Evolutionary conservation across 148 eudicot genomes (phyloP), one percentile per base, ranked within the genome.

Genomic region (Gaultheria prostrata): DNA sequence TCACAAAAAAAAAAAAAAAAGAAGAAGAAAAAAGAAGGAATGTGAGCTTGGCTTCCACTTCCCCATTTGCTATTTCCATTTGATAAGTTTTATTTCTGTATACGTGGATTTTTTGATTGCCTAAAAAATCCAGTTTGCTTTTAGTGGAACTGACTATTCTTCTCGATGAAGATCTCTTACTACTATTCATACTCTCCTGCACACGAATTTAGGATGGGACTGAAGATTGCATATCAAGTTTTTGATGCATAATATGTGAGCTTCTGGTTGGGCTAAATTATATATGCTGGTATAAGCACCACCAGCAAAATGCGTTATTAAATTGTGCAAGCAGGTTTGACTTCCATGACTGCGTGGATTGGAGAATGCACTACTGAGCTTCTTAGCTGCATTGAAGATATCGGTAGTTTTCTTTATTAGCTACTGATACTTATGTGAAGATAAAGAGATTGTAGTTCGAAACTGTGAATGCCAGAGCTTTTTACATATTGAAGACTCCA

Each of bases 291-390:
- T 97, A 91, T 54, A 98, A 97, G 86, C 98, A 94, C 30, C 99
- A 94, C 30, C 99, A 94, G 85, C 98, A 94, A 70, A 96, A 96
- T 82, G 99, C 98, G 2, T 84, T 96, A 65, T 86, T 94, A 85
- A 97, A 96, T 80, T 96, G 98, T 83, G 92, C 95, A 15, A 91
- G 97, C 84, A 94, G 99, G 88, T 94, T 96, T 8, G 99, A 94
- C 79, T 89, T 94, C 74, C 94, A 94, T 77, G 98, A 92, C 75
- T 91, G 91, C 84, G 89, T 89, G 98, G 94, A 93, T 79, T 96
- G 98, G 99, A 95, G 91, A 83, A 45, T 86, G 89, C 95, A 90
- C 57, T 90, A 90, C 83, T 87, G 91, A 82, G 86, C 85, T 80
- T 89, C 91, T 46, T 86, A 77, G 76, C 85, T 86, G 24, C 65